Conservation (phyloP, 2,329 filamentous ascomycete species). For the Aspergillus proliferans region DNA sequence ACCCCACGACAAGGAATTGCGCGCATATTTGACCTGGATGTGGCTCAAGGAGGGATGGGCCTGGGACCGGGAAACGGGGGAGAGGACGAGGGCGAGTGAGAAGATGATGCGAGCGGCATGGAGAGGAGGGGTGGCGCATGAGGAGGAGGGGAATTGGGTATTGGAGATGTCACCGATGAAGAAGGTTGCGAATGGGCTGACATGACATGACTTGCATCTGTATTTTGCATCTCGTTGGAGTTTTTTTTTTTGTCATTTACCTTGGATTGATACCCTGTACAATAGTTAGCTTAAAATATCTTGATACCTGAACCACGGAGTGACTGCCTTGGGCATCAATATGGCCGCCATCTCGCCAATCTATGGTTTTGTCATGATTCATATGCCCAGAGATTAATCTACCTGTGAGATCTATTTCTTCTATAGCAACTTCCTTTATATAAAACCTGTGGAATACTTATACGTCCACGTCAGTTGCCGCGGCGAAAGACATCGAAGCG, state of each 20-base stretch:
- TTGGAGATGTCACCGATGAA: constrained; percentile 29
- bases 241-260: constrained; percentile 1
- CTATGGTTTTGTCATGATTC: neutral
- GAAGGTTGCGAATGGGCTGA: constrained; percentile 23
- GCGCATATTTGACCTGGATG: constrained; percentile 81
- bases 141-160: constrained; percentile 36
- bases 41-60: constrained; percentile 81
- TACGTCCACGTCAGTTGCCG: neutral
- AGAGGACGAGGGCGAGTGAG: constrained; percentile 35
- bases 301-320: neutral
- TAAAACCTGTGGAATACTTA: neutral
- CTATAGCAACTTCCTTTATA: too few species aligned
- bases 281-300: neutral
- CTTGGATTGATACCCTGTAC: constrained; percentile 6
- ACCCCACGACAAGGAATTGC: constrained; percentile 80
- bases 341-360: neutral
- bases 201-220: neutral
- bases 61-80: constrained; percentile 69
- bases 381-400: neutral
- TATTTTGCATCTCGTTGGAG: constrained; percentile 1
- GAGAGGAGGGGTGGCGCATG: constrained; percentile 36
- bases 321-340: neutral
- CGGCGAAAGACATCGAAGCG: neutral
- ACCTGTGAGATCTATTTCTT: neutral
- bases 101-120: constrained; percentile 33